Percentiles rank a stretch among this genome's conserved stretches.
phyloP scores from a whole-genome alignment of 164 flowering plant genomes.

The Aristolochia californica region DNA sequence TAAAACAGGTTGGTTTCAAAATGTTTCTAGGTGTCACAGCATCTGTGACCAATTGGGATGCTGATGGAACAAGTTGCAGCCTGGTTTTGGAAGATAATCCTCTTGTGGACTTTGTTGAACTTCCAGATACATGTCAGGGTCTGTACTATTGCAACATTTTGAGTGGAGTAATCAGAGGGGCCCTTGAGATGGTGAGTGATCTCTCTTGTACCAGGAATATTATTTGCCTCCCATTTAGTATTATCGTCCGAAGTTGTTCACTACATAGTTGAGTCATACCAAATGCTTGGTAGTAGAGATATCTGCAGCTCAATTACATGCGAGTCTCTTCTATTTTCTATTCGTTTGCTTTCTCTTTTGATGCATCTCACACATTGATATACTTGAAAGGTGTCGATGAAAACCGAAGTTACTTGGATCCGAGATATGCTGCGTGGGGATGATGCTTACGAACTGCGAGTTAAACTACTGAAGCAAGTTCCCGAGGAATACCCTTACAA shows the following conservation, averaged over 20 bases:
- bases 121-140: constrained; percentile 98
- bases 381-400: constrained; percentile 81
- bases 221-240: neutral
- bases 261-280: no score
- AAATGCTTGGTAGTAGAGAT: no score
- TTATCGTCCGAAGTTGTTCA: neutral
- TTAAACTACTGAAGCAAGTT: constrained; percentile 90
- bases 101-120: constrained; percentile 94
- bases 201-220: neutral
- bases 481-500: constrained; percentile 99
- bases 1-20: constrained; percentile 83
- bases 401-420: constrained; percentile 86
- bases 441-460: constrained; percentile 78
- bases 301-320: no score
- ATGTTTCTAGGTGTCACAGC: constrained; percentile 97
- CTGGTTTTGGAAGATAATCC: constrained; percentile 92
- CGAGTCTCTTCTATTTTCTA: no score
- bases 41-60: constrained; percentile 84
- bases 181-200: constrained; percentile 83
- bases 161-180: constrained; percentile 92
- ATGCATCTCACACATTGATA: no score
- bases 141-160: constrained; percentile 86
- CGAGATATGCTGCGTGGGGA: constrained; percentile 96
- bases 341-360: neutral
- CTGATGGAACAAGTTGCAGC: constrained; percentile 87